Base-by-base conservation (phyloP, 352 stramenopile genomes). In the Thraustotheca clavata region DNA sequence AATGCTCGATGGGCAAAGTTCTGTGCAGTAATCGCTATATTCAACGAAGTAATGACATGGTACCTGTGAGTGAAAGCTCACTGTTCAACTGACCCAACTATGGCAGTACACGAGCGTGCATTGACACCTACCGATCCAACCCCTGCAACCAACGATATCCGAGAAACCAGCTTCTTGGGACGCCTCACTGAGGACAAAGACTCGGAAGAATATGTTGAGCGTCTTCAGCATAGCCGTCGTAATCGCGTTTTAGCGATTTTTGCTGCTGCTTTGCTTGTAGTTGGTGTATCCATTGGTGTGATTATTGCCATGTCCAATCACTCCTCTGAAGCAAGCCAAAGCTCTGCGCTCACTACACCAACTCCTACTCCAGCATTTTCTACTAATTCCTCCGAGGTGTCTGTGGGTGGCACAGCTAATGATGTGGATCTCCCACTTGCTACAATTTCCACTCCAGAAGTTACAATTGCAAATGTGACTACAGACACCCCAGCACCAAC, bases 171-270 rank as follows among this genome's bases (percentile, higher is more conserved):
- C 39, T 32, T 63, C n/a, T 11, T 52, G 2, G 43, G 11, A 31
- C 43, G 43, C 14, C 36, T 46, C 57, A 27, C 57, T n/a, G 41
- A 55, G n/a, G 38, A 27, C 57, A 65, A 65, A 34, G 57, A 65
- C 57, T 24, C 22, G n/a, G 57, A 65, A 22, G 57, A 65, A 7
- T 65, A 47, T n/a, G 57, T 54, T 36, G 57, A 52, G 29, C 24
- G 11, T 22, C 40, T 65, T 14, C 57, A 65, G 38, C 57, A 46
- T 46, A 24, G 31, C 18, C 57, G 57, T n/a, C 57, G 57, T 32
- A 65, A 55, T 22, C 57, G 57, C 40, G 31, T 65, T 20, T 33
- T 65, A 14, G 26, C 31, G 7, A 65, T 65, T 26, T 24, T 54
- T 16, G 57, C 36, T 22, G 57, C 57, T 6, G 16, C n/a, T 4